Percentiles rank a stretch among this genome's conserved stretches.
Evolutionary conservation across 257 asterid genomes (phyloP).

Genomic region (Capsicum baccatum): DNA sequence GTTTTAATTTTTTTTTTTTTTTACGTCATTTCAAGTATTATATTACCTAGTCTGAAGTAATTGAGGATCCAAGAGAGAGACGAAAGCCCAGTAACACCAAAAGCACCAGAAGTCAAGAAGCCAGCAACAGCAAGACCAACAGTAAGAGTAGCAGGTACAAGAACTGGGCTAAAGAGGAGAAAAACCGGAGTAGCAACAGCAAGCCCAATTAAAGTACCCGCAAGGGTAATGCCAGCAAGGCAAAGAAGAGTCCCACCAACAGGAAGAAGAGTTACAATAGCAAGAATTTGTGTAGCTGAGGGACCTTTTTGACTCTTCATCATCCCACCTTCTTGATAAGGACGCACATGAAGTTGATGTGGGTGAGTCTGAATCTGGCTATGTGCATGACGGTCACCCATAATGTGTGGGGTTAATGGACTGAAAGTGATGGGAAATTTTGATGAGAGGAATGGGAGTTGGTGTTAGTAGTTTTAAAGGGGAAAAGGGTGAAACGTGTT

Average conservation of each 20-base stretch:
- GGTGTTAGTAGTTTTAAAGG: conserved; percentile 6
- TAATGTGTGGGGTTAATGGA: neutral
- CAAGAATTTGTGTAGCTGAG: conserved; percentile 20
- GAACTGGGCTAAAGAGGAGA: conserved; percentile 74
- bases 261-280: conserved; percentile 34
- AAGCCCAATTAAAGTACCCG: conserved; percentile 34
- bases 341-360: conserved; percentile 23
- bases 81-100: conserved; percentile 81
- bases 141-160: conserved; percentile 65
- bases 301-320: neutral
- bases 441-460: neutral
- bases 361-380: neutral
- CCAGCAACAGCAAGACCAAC: conserved; percentile 65
- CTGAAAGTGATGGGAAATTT: neutral
- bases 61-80: conserved; percentile 77
- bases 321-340: neutral
- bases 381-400: conserved; percentile 2
- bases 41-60: conserved; percentile 52
- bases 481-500: conserved; percentile 26
- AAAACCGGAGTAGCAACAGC: conserved; percentile 57
- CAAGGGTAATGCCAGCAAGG: conserved; percentile 35
- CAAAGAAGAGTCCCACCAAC: conserved; percentile 33
- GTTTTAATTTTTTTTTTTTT: no score
- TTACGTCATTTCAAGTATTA: neutral
- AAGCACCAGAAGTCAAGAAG: conserved; percentile 74